These are phyloP conservation scores for Cercis canadensis DNA, from an alignment of 306 rosid species.

Conservation along the genomic window DNA sequence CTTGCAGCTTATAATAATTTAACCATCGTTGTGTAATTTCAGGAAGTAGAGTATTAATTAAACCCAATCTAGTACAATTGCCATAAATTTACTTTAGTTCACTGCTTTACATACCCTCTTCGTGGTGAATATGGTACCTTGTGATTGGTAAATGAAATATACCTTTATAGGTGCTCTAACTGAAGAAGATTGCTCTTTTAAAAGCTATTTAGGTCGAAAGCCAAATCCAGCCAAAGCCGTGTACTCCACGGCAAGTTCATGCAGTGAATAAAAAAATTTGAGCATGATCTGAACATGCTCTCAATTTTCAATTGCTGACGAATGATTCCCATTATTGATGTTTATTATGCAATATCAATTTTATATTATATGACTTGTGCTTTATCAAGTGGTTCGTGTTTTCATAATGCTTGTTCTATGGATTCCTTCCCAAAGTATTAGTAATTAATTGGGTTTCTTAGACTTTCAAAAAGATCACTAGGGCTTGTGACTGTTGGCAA, in stretches of 20 bases:
- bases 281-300: constrained; percentile 42
- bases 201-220: constrained; percentile 3
- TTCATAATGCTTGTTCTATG: constrained; percentile 47
- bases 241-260: constrained; percentile 44
- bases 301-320: constrained; percentile 32
- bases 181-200: constrained; percentile 8
- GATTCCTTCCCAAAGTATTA: constrained; percentile 42
- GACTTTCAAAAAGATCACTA: constrained; percentile 35
- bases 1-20: too few relatives aligned
- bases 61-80: too few relatives aligned
- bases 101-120: too few relatives aligned
- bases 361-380: constrained; percentile 26
- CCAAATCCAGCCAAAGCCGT: constrained; percentile 38
- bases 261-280: constrained; percentile 26
- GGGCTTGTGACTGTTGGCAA: constrained; percentile 31
- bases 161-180: constrained; percentile 4
- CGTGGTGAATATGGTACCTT: too few relatives aligned
- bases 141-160: not conserved
- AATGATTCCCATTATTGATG: constrained; percentile 43
- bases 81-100: too few relatives aligned
- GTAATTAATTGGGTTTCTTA: constrained; percentile 28
- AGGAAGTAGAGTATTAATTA: too few relatives aligned
- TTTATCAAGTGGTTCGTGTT: constrained; percentile 43
- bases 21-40: too few relatives aligned
- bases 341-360: too few relatives aligned